These are phyloP conservation scores for Aegle marmelos DNA, from an alignment of 345 rosid species.

Conservation along the genomic window DNA sequence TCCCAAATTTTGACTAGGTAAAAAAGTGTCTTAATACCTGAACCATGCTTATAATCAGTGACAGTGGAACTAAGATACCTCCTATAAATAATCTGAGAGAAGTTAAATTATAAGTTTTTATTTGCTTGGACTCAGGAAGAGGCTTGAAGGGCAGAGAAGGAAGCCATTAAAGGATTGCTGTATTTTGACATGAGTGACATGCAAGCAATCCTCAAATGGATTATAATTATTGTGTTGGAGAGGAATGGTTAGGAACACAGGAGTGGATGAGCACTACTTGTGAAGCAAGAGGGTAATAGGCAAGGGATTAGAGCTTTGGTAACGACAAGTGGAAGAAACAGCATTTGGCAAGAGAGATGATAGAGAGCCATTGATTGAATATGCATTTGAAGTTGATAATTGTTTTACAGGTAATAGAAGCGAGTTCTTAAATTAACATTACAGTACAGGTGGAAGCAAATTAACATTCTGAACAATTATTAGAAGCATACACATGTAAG, in stretches of 20 bases:
- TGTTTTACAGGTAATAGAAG: constrained; percentile 8
- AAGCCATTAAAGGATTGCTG: constrained; percentile 1
- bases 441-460: not conserved
- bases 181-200: constrained; percentile 8
- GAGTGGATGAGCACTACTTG: not conserved
- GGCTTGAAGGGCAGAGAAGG: too few relatives aligned
- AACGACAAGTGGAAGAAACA: not conserved
- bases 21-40: not conserved
- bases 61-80: not conserved
- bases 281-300: constrained; percentile 7
- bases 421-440: not conserved
- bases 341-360: constrained; percentile 9
- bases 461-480: not conserved
- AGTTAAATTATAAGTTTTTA: not conserved
- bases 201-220: constrained; percentile 15
- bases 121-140: not conserved
- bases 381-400: constrained; percentile 9
- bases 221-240: not conserved
- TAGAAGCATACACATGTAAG: not conserved
- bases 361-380: constrained; percentile 20
- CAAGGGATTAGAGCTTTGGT: not conserved
- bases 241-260: constrained; percentile 4
- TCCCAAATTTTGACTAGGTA: not conserved
- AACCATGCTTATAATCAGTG: not conserved
- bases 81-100: not conserved